A percentile compares a stretch with the other conserved stretches of the same genome.
phyloP scores from a whole-genome alignment of 306 rosid genomes.

The Quillaja saponaria region DNA sequence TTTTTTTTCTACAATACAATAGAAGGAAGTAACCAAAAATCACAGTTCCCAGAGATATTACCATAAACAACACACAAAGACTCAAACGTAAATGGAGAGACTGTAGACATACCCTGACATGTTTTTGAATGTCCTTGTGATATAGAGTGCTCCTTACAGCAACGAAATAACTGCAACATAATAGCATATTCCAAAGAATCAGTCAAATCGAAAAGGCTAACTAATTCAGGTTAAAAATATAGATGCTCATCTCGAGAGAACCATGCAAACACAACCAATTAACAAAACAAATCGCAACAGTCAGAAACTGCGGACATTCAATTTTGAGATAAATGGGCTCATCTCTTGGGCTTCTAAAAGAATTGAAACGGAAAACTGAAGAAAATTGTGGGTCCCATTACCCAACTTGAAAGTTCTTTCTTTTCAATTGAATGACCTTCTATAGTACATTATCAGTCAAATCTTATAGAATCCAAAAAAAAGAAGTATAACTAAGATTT shows the following conservation, averaged over 20 bases:
- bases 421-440: too few relatives aligned
- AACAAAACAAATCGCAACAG: neutral
- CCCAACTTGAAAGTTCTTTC: too few relatives aligned
- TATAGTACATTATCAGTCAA: too few relatives aligned
- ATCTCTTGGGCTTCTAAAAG: too few relatives aligned
- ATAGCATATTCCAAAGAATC: neutral
- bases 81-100: neutral
- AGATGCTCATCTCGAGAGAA: neutral
- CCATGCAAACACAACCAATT: too few relatives aligned
- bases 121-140: neutral
- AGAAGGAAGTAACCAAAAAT: too few relatives aligned
- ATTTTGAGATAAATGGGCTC: neutral
- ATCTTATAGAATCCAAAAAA: too few relatives aligned
- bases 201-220: neutral
- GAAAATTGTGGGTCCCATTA: too few relatives aligned
- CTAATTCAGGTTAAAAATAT: neutral
- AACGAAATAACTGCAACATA: neutral
- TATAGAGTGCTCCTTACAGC: neutral
- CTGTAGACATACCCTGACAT: conserved; percentile 20
- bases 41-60: too few relatives aligned
- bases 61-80: neutral
- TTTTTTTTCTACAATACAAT: too few relatives aligned
- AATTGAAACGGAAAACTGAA: too few relatives aligned
- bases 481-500: too few relatives aligned
- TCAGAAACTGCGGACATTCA: neutral